Base-by-base conservation (phyloP, 768 basidiomycete genomes). In the Hypsizygus marmoreus region DNA sequence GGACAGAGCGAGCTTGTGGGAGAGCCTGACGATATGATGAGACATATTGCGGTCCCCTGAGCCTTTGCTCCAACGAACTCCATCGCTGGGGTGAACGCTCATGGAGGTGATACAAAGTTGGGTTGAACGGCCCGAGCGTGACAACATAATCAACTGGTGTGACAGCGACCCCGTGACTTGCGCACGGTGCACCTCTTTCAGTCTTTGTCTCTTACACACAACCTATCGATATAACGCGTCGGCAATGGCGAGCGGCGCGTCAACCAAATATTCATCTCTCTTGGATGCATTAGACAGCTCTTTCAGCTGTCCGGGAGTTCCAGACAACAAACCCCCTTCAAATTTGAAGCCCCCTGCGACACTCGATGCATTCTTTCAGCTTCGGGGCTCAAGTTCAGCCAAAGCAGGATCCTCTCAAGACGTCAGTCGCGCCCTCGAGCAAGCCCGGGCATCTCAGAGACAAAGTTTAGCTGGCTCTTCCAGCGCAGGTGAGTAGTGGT, bases 221-320 rank as follows among this genome's bases (percentile, higher is more conserved):
- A n/a, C n/a, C n/a, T n/a, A n/a, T n/a, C n/a, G n/a, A n/a, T n/a
- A n/a, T n/a, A n/a, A 48, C 55, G 51, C 46, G 51, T 51, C 33
- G 35, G 52, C 12, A 13, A 58, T 61, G 58, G 45, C 49, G 4
- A 20, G 19, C 25, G 31, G 50, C 55, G 55, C 52, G 49, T 46
- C 59, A 25, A 56, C 50, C 16, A 60, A 53, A 33, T 24, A 17
- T 24, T 52, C 61, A 20, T 59, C 59, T 26, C 55, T 66, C 30
- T 45, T 69, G 4, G 62, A 61, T 55, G 65, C 64, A 19, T 51
- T 69, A 32, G 65, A 69, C 26, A 59, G 56, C 24, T 58, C 60
- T 3, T 58, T 57, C 46, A 19, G 32, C 33, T 43, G n/a, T 28
- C 33, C 35, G 23, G 32, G 43, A 52, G 34, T 17, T 29, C 22